Evolutionary conservation across 441 rosid genomes (phyloP).

Genomic region (Adansonia grandidieri): DNA sequence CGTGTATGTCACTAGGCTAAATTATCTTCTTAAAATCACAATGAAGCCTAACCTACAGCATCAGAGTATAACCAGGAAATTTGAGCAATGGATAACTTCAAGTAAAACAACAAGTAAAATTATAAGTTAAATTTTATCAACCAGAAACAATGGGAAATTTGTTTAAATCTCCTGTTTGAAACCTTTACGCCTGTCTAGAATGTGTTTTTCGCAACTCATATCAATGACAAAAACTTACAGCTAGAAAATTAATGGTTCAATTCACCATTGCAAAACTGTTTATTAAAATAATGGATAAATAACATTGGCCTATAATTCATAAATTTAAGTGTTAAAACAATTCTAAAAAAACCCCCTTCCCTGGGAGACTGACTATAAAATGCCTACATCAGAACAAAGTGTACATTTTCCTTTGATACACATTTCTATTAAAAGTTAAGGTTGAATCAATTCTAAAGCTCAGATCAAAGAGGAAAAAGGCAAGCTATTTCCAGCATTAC

Average conservation of each 20-base stretch:
- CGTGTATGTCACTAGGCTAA: background rate
- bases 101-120: background rate
- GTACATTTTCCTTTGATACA: background rate
- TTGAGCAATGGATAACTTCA: background rate
- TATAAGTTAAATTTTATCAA: background rate
- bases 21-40: constrained; percentile 1
- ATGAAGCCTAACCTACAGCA: background rate
- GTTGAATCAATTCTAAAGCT: background rate
- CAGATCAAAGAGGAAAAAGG: background rate
- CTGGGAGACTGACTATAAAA: background rate
- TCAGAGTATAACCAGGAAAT: background rate
- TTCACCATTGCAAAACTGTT: background rate
- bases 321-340: background rate
- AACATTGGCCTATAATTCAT: constrained; percentile 9
- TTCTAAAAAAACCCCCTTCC: background rate
- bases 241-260: background rate
- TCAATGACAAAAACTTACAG: background rate
- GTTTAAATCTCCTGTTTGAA: background rate
- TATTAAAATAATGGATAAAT: background rate
- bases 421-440: background rate
- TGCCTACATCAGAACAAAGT: constrained; percentile 4
- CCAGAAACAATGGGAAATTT: background rate
- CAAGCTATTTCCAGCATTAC: background rate
- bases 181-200: background rate
- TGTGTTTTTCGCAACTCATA: background rate